Conservation (phyloP, 1,284 basidiomycete genomes). For the Pulchroboletus neoregius region DNA sequence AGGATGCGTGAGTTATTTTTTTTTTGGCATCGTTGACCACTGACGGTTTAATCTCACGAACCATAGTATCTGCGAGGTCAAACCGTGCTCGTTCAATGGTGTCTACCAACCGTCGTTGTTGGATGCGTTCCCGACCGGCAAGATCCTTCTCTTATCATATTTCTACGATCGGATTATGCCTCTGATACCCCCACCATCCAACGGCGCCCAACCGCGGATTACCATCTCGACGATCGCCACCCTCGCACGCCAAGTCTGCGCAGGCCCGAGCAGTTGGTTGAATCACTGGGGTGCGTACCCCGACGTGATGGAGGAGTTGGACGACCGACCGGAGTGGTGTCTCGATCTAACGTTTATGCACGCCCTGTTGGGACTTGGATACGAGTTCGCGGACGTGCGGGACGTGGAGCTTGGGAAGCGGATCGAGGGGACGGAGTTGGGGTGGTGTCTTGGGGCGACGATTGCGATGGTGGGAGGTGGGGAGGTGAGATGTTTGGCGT, state of each 20-base stretch:
- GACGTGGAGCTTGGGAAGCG: slow-evolving; percentile 83
- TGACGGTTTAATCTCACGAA: slow-evolving; percentile 1
- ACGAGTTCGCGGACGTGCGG: slow-evolving; percentile 72
- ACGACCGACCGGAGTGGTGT: slow-evolving; percentile 89
- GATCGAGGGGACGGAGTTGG: slow-evolving; percentile 88
- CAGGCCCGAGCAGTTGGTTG: slow-evolving; percentile 61
- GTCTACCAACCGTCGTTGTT: slow-evolving; percentile 96
- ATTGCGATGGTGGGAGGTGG: slow-evolving; percentile 70
- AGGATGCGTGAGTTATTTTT: slow-evolving; percentile 74
- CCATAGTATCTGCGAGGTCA: slow-evolving; percentile 75
- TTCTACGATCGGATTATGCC: slow-evolving; percentile 94
- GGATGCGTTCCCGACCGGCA: slow-evolving; percentile 81
- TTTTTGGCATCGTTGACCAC: neutral
- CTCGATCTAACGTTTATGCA: slow-evolving; percentile 97
- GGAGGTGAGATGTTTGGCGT: slow-evolving; percentile 50
- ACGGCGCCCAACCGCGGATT: slow-evolving; percentile 34
- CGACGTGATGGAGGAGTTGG: slow-evolving; percentile 69
- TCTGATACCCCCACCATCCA: slow-evolving; percentile 48
- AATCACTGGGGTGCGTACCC: slow-evolving; percentile 49
- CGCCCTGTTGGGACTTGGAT: slow-evolving; percentile 76
- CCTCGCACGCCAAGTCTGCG: slow-evolving; percentile 71
- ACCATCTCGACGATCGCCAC: slow-evolving; percentile 60
- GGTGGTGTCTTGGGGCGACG: slow-evolving; percentile 90
- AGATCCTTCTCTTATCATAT: slow-evolving; percentile 87
- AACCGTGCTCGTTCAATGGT: slow-evolving; percentile 95